Percentiles rank a stretch among this genome's conserved stretches.
Conservation (phyloP, 2,329 filamentous ascomycete genomes). For the Elsinoe batatas region DNA sequence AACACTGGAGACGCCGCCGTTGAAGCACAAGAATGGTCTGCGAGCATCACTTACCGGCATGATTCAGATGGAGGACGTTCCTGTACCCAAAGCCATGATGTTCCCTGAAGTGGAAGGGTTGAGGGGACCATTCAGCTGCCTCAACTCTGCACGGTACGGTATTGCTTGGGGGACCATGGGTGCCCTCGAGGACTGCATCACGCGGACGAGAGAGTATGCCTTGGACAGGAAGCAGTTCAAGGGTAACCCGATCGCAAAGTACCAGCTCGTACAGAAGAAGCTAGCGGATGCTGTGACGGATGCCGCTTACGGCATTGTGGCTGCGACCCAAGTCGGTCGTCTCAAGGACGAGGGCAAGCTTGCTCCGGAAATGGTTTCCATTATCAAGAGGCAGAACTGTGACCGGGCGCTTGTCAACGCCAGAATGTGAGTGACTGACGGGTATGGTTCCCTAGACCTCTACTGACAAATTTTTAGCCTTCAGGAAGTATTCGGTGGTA, state of each 20-base stretch:
- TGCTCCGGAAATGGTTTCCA: slow-evolving; percentile 87
- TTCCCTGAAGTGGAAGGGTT: slow-evolving; percentile 83
- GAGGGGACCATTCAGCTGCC: slow-evolving; percentile 78
- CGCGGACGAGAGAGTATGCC: slow-evolving; percentile 72
- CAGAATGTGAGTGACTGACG: slow-evolving; percentile 43
- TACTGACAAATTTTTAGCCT: slow-evolving; percentile 39
- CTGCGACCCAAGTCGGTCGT: slow-evolving; percentile 79
- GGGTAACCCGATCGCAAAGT: slow-evolving; percentile 85
- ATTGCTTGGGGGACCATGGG: slow-evolving; percentile 93
- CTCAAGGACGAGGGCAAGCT: slow-evolving; percentile 85
- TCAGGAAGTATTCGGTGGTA: slow-evolving; percentile 95
- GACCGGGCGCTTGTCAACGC: slow-evolving; percentile 76
- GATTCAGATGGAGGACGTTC: slow-evolving; percentile 89
- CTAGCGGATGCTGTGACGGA: slow-evolving; percentile 86
- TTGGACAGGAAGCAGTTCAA: slow-evolving; percentile 94
- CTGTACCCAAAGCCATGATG: slow-evolving; percentile 86
- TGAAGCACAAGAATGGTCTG: slow-evolving; percentile 93
- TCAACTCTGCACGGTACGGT: slow-evolving; percentile 87
- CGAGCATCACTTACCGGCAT: slow-evolving; percentile 92
- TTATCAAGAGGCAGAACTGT: slow-evolving; percentile 98
- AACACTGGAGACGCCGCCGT: slow-evolving; percentile 78
- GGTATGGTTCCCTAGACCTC: neutral
- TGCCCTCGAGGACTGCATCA: slow-evolving; percentile 83
- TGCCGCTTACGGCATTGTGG: slow-evolving; percentile 81
- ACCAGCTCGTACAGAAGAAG: slow-evolving; percentile 97